Conservation (phyloP, 2,329 filamentous ascomycete species). For the Aspergillus texensis region DNA sequence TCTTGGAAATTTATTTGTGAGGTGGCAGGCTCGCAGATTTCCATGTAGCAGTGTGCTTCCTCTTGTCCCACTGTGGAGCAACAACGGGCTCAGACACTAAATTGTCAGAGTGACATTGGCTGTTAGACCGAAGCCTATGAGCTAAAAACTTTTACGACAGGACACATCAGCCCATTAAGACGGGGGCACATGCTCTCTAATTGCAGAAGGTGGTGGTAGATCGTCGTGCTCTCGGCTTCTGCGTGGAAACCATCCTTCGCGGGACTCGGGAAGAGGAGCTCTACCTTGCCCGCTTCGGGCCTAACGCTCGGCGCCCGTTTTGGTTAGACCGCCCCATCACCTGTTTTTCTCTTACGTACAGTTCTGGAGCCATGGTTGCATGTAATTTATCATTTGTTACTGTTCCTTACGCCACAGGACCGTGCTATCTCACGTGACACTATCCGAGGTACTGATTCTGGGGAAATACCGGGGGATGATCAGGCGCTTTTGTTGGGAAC, state of each 20-base stretch:
- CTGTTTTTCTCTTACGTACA: not conserved
- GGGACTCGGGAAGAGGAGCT: not conserved
- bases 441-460: conserved; percentile 30
- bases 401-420: conserved; percentile 21
- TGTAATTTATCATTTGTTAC: conserved; percentile 3
- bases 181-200: not conserved
- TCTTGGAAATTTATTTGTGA: conserved; percentile 21
- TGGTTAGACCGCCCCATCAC: not conserved
- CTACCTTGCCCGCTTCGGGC: not conserved
- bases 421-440: conserved; percentile 6
- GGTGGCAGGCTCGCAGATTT: conserved; percentile 9
- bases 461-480: conserved; percentile 30
- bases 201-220: not conserved
- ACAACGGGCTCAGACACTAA: conserved; percentile 5
- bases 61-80: conserved; percentile 19
- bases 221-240: conserved; percentile 23
- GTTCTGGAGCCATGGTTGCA: not conserved
- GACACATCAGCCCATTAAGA: not conserved
- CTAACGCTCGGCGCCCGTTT: not conserved
- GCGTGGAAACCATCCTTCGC: conserved; percentile 26
- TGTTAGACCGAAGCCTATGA: not conserved
- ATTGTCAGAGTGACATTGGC: conserved; percentile 1
- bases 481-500: conserved; percentile 28
- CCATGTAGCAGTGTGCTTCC: conserved; percentile 4
- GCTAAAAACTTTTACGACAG: not conserved